Evolutionary conservation across 2,329 filamentous ascomycete genomes (phyloP), one percentile per base, ranked within the genome.

Genomic region (Nothomitra cinnamomea): DNA sequence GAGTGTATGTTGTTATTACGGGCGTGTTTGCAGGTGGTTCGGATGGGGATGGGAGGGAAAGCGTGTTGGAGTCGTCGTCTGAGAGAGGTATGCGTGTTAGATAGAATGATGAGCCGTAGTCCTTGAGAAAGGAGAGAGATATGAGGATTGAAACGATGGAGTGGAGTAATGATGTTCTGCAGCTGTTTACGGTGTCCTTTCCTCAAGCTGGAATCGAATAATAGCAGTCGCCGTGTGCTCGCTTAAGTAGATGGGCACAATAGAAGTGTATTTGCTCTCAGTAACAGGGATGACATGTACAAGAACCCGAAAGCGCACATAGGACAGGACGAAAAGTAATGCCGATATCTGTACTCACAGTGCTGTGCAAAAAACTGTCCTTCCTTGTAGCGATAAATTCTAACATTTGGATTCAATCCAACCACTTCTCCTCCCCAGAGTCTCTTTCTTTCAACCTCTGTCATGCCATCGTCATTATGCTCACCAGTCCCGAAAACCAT

Each of bases 301-400:
- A 51, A 32, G 6, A 38, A 51, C 25, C 13, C 10, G 8, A 51
- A 47, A 51, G n/a, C 35, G 36, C 21, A 55, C 21, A 32, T 51
- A 6, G 2, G 1, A 17, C 36, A 1, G 17, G 22, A 49, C 25
- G 40, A 41, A 12, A 45, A 28, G 12, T 22, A 28, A n/a, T 25
- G 22, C 21, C 35, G 19, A 24, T n/a, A 50, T 35, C 13, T 17
- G 45, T 42, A 76, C 83, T 61, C 76, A 90, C 87, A 95, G 65
- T 95, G 90, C 61, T 86, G 83, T 63, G 88, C 88, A 65, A 95
- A 95, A 65, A 89, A 95, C 64, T 95, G 88, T 0, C 86, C 87
- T 58, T 83, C 78, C 1, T 76, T 78, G 66, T 95, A 95, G 21
- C 89, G 78, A 69, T 95, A 95, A 28, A 95, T 79, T 35, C 90